Evolutionary conservation across 2,329 filamentous ascomycete species (phyloP).

Genomic region (Alternaria burnsii): DNA sequence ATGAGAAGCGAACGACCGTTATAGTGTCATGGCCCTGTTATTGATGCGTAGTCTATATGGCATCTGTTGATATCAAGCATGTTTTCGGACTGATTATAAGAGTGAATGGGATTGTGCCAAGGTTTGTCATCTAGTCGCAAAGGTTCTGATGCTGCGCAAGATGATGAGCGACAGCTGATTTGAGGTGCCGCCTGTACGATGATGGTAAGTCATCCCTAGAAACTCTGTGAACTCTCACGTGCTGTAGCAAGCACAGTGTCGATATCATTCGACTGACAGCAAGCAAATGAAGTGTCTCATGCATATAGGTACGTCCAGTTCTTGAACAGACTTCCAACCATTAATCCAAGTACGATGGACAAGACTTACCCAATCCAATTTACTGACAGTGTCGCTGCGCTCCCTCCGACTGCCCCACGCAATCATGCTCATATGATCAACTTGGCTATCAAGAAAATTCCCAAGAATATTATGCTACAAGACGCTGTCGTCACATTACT

Average conservation of each 20-base stretch:
- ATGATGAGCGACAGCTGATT: too few relatives aligned
- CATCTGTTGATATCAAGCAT: too few relatives aligned
- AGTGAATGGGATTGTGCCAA: too few relatives aligned
- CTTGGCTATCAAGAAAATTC: neutral
- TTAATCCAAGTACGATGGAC: neutral
- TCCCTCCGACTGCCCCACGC: constrained; percentile 2
- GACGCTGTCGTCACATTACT: neutral
- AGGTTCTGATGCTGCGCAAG: too few relatives aligned
- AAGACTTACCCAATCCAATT: neutral
- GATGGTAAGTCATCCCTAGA: neutral
- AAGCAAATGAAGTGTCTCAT: neutral
- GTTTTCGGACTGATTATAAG: too few relatives aligned
- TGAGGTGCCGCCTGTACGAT: neutral
- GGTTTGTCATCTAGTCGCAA: too few relatives aligned
- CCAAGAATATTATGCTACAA: neutral
- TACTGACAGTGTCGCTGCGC: neutral
- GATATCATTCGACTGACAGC: neutral
- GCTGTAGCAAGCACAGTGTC: neutral
- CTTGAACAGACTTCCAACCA: neutral
- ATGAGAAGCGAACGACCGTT: too few relatives aligned
- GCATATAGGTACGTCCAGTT: neutral
- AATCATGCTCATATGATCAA: constrained; percentile 17
- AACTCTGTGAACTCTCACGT: neutral
- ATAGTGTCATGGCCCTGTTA: too few relatives aligned
- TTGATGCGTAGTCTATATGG: too few relatives aligned